Percentiles rank a stretch among this genome's conserved stretches.
Conservation (phyloP, 352 stramenopile species). For the Phytophthora macrochlamydospora region DNA sequence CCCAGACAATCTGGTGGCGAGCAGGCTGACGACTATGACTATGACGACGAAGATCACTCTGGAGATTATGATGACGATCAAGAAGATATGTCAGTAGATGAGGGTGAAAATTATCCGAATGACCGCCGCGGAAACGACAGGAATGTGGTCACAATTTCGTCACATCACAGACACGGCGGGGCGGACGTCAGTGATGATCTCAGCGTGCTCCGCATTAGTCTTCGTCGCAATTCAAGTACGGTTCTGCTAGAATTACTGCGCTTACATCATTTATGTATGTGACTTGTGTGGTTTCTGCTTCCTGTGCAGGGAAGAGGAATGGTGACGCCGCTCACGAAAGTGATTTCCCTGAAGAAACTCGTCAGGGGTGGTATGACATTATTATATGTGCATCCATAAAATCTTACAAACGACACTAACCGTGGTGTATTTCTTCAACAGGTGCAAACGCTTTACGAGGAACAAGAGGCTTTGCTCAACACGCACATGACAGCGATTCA, state of each 20-base stretch:
- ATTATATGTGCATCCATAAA: too few species aligned
- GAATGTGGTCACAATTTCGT: constrained; percentile 33
- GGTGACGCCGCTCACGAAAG: constrained; percentile 28
- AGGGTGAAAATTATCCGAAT: constrained; percentile 21
- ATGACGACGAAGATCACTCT: constrained; percentile 28
- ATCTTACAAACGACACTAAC: too few species aligned
- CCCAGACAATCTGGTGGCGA: constrained; percentile 32
- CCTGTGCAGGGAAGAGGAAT: constrained; percentile 23
- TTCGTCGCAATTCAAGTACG: constrained; percentile 60
- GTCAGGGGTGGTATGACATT: constrained; percentile 64
- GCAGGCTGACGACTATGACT: constrained; percentile 30
- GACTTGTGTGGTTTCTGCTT: too few species aligned
- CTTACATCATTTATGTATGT: too few species aligned
- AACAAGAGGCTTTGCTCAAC: constrained; percentile 96
- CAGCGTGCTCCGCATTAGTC: constrained; percentile 55
- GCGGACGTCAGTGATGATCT: constrained; percentile 60
- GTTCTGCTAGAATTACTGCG: background rate
- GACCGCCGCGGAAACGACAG: constrained; percentile 7
- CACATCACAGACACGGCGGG: constrained; percentile 10
- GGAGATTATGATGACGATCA: constrained; percentile 29
- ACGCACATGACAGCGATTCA: constrained; percentile 97
- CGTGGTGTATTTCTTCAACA: constrained; percentile 8
- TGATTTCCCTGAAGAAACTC: constrained; percentile 57
- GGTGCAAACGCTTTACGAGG: constrained; percentile 94
- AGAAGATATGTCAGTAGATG: constrained; percentile 22